Conservation (phyloP, 148 eudicot species). For the Rhododendron molle region DNA sequence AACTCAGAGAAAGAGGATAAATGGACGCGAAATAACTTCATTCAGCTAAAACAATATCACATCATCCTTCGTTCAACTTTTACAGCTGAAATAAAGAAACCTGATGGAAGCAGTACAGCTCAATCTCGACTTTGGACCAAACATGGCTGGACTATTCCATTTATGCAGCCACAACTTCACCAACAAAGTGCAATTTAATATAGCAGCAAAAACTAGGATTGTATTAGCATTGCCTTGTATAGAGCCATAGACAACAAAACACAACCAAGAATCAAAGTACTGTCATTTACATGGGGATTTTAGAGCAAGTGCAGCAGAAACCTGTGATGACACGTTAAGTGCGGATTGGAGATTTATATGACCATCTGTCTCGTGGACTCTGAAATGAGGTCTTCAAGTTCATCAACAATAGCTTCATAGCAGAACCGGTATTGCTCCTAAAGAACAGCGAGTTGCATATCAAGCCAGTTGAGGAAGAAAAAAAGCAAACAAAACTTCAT, state of each 20-base stretch:
- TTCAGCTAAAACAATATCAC: no score
- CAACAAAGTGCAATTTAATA: background rate
- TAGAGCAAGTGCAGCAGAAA: constrained; percentile 5
- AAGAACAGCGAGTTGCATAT: background rate
- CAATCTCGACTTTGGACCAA: background rate
- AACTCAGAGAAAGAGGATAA: background rate
- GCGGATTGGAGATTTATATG: background rate
- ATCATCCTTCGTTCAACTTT: background rate
- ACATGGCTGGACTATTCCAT: background rate
- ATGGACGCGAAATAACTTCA: background rate
- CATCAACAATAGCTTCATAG: constrained; percentile 66
- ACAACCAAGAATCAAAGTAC: background rate
- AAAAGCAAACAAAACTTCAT: background rate
- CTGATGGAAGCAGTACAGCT: background rate
- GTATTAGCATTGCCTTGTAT: background rate
- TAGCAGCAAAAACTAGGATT: background rate
- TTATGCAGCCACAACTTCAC: background rate
- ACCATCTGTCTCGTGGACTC: constrained; percentile 22
- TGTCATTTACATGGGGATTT: background rate
- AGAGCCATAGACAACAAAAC: background rate
- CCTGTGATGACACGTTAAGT: background rate
- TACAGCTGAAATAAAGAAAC: background rate
- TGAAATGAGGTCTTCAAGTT: constrained; percentile 66
- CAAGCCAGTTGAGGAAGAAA: constrained; percentile 1
- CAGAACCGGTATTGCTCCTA: constrained; percentile 86